Base-by-base conservation (phyloP, 2,329 filamentous ascomycete species). In the Apiospora koreana region DNA sequence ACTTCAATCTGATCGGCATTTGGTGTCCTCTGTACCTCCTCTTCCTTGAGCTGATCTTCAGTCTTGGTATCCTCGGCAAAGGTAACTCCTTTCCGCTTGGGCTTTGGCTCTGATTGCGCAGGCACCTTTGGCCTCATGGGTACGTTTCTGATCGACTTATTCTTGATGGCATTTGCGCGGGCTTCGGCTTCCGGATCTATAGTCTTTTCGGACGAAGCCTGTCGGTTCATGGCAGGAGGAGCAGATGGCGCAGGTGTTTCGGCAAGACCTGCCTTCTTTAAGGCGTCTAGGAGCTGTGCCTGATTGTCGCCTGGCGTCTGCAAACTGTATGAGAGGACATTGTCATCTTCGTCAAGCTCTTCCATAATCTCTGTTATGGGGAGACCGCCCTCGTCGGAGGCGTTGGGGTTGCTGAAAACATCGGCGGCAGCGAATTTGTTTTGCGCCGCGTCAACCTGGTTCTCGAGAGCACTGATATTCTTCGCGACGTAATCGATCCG, bases 281-380 rank as follows among this genome's bases (percentile, higher is more conserved):
- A 82, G 0, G 91, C 88, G 67, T 95, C 90, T 21, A 93, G 79
- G 4, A 98, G 84, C 74, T 93, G 88, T 10, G 89, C 85, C 23
- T 92, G 88, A 18, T 87, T 84, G 68, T 92, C 88, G 8, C 91
- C 92, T 0, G 94, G 92, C n/a, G 83, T 88, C 46, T 90, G 88
- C 41, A 92, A 82, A 69, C 84, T 88, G 75, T 87, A 90, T 0
- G 89, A 93, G 67, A 97, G 81, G 4, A 98, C 88, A 76, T 97
- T 96, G 69, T 91, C 96, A 14, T 97, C 89, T 10, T 98, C 95
- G 77, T 98, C 96, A 31, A 98, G 85, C 82, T 97, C 90, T 81
- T 99, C 96, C 69, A 94, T 86, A 74, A 99, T 98, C 76, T 98
- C 96, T 42, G 93, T 95, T 71, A 98, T 88, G 0, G 94, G 93